phyloP scores from a whole-genome alignment of 495 filamentous ascomycete genomes.

The Bacidia rubella region DNA sequence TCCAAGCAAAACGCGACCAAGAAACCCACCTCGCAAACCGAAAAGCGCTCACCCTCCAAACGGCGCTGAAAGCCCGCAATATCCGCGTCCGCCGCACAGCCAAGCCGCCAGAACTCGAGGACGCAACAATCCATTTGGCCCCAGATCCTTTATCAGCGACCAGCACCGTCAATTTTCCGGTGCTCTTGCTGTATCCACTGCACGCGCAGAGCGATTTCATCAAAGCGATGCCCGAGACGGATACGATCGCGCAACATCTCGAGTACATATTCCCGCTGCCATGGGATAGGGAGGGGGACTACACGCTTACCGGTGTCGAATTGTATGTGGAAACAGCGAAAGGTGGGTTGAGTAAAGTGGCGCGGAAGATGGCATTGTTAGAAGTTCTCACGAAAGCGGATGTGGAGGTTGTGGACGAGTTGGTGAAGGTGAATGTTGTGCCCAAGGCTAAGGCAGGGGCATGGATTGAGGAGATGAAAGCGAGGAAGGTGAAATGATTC shows the following conservation, averaged over 20 bases:
- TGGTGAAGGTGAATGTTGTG: conserved; percentile 69
- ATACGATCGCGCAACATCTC: conserved; percentile 54
- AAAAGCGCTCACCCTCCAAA: conserved; percentile 44
- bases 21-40: conserved; percentile 37
- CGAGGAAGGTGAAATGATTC: conserved; percentile 32
- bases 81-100: conserved; percentile 53
- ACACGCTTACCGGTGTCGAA: conserved; percentile 52
- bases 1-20: conserved; percentile 24
- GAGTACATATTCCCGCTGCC: conserved; percentile 66
- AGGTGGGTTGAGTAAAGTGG: conserved; percentile 76
- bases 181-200: conserved; percentile 70
- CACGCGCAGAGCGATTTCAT: conserved; percentile 76
- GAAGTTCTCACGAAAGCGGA: conserved; percentile 66
- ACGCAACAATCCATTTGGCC: conserved; percentile 49
- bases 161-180: conserved; percentile 59
- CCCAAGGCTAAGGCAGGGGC: conserved; percentile 48
- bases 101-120: conserved; percentile 72
- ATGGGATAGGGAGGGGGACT: conserved; percentile 69
- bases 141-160: conserved; percentile 62
- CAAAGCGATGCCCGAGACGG: conserved; percentile 63
- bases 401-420: conserved; percentile 73
- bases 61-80: conserved; percentile 61
- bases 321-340: conserved; percentile 72
- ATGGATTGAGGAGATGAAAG: conserved; percentile 82
- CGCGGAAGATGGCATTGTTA: conserved; percentile 63